Base-by-base conservation (phyloP, 164 flowering plant species). In the Echeveria elegans region DNA sequence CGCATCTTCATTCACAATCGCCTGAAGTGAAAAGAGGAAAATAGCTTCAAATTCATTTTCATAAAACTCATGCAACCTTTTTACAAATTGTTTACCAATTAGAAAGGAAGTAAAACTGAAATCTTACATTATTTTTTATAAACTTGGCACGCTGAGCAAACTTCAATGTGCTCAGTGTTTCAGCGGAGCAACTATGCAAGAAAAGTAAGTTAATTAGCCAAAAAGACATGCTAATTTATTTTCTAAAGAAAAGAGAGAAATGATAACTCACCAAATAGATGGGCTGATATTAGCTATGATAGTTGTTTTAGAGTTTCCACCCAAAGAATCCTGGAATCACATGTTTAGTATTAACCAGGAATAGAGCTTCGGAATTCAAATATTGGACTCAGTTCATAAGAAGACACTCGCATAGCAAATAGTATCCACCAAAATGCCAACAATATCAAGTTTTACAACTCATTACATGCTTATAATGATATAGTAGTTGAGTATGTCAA, bases 101-200 rank as follows among this genome's bases (percentile, higher is more conserved):
- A 36, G 16, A 4, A 63, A 67, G 12, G 68, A 72, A 14, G 0
- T 28, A 23, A 56, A 28, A 0, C 23, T 29, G 12, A 19, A 56
- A 11, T 69, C 92, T 53, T 85, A 95, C 99, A 84, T 95, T 90
- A 77, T 95, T 95, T 73, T 87, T 90, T n/a, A 95, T 88, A 50
- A 86, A 88, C 72, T 95, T 95, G 45, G 99, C 99, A 58, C 99
- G 96, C 65, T 95, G 97, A n/a, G 99, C 99, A 83, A 95, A 95
- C 79, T 95, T 95, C 74, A 95, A 72, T 12, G 99, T 95, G 86
- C 98, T 88, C 64, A 92, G 68, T 11, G 99, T 95, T 84, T 95
- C 99, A 78, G 86, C 64, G 19, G 99, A 86, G 78, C 90, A 87
- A 72, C 99, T 56, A 56, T 1, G 15, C 18, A 56, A 56, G 18